Percentiles rank a stretch among this genome's conserved stretches.
phyloP scores from a whole-genome alignment of 768 basidiomycete genomes.

The Suillus paluster region DNA sequence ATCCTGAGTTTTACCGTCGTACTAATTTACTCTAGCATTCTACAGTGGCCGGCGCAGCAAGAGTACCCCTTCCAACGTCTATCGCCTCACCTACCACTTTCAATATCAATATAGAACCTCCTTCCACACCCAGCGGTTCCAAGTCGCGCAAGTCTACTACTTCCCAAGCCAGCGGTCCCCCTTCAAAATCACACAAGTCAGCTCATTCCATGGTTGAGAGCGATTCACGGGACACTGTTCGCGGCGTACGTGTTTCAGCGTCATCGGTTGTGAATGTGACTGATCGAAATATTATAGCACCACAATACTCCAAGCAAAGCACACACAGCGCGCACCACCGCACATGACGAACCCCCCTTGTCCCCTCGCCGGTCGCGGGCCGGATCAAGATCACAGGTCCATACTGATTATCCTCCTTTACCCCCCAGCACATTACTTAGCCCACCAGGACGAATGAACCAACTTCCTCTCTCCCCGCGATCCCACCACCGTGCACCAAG shows the following conservation, averaged over 20 bases:
- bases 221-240: conserved; percentile 34
- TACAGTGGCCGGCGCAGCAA: conserved; percentile 43
- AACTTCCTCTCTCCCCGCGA: conserved; percentile 32
- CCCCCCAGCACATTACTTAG: conserved; percentile 51
- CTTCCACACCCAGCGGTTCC: conserved; percentile 40
- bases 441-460: conserved; percentile 34
- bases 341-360: conserved; percentile 29
- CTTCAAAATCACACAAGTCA: conserved; percentile 35
- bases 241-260: conserved; percentile 15
- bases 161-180: conserved; percentile 32
- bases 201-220: conserved; percentile 30
- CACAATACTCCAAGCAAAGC: conserved; percentile 25
- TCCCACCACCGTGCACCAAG: conserved; percentile 36
- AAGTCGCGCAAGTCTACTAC: conserved; percentile 40
- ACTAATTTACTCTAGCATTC: conserved; percentile 25
- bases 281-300: conserved; percentile 16
- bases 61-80: conserved; percentile 55
- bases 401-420: conserved; percentile 61
- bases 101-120: conserved; percentile 52
- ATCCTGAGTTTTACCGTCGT: conserved; percentile 3
- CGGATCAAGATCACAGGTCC: conserved; percentile 35
- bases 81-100: conserved; percentile 53
- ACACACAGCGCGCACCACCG: conserved; percentile 23
- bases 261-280: background rate
- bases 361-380: conserved; percentile 37